Evolutionary conservation across 352 stramenopile species (phyloP).

Genomic region (Phytopythium vexans): DNA sequence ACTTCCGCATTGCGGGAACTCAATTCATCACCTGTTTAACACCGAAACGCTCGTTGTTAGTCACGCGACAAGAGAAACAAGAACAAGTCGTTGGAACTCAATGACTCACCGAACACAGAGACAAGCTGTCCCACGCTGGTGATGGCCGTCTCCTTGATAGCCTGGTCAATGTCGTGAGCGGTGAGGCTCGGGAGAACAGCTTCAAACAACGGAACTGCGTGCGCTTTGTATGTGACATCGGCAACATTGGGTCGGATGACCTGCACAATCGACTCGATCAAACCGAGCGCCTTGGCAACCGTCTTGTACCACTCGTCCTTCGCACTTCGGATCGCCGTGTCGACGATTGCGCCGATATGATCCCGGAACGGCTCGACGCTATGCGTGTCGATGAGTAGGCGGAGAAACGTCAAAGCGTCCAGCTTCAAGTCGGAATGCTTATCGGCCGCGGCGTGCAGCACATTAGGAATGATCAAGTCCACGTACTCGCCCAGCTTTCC

Average conservation of each 20-base stretch:
- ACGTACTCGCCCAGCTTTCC: conserved; percentile 74
- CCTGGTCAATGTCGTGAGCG: conserved; percentile 97
- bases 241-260: conserved; percentile 61
- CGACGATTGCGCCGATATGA: conserved; percentile 79
- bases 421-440: conserved; percentile 96
- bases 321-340: conserved; percentile 86
- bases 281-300: conserved; percentile 91
- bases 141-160: conserved; percentile 98
- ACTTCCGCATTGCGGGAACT: conserved; percentile 73
- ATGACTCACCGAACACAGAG: conserved; percentile 49
- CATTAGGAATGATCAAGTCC: conserved; percentile 70
- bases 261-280: conserved; percentile 90
- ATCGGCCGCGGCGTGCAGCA: conserved; percentile 84
- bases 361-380: conserved; percentile 71
- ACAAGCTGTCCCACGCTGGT: conserved; percentile 90
- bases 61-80: conserved; percentile 17
- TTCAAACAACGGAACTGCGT: conserved; percentile 87
- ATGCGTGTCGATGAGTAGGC: conserved; percentile 92
- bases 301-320: conserved; percentile 99
- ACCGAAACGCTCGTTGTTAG: conserved; percentile 5
- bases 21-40: conserved; percentile 73
- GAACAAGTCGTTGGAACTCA: neutral
- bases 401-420: conserved; percentile 93
- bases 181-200: conserved; percentile 94
- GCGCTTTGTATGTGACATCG: conserved; percentile 35